Evolutionary conservation across 805 yeast species (phyloP).

Genomic region (Starmera amethionina): DNA sequence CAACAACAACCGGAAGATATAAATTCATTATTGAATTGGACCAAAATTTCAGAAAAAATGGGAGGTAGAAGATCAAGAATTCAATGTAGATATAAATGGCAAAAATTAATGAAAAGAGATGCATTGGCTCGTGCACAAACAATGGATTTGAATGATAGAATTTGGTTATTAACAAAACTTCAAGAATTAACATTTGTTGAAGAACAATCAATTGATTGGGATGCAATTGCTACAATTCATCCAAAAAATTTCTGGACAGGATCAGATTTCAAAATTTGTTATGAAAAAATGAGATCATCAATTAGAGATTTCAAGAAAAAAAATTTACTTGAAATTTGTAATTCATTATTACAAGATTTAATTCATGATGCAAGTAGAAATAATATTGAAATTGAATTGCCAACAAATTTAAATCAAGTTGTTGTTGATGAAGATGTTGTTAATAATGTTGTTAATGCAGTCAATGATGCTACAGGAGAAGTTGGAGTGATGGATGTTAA

Average conservation of each 20-base stretch:
- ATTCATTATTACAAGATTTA: constrained; percentile 14
- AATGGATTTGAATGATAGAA: constrained; percentile 36
- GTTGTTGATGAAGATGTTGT: constrained; percentile 3
- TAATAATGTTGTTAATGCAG: constrained; percentile 11
- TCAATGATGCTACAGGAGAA: background rate
- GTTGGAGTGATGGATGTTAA: background rate
- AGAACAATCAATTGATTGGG: constrained; percentile 43
- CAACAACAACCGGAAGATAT: constrained; percentile 4
- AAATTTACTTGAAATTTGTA: constrained; percentile 24
- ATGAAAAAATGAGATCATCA: constrained; percentile 46
- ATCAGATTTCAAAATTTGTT: constrained; percentile 49
- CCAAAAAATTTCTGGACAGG: constrained; percentile 44
- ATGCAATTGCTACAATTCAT: constrained; percentile 37
- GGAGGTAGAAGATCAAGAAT: constrained; percentile 83
- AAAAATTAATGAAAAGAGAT: constrained; percentile 61
- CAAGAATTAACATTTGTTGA: constrained; percentile 32
- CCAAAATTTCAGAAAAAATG: constrained; percentile 82
- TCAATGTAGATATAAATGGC: constrained; percentile 95
- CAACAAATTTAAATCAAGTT: constrained; percentile 1
- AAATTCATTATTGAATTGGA: constrained; percentile 69
- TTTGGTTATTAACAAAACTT: constrained; percentile 38
- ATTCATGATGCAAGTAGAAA: constrained; percentile 10
- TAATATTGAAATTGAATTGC: constrained; percentile 10
- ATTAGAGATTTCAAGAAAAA: constrained; percentile 39
- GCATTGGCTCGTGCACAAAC: constrained; percentile 32